Evolutionary conservation across 768 basidiomycete species (phyloP), one percentile per base, ranked within the genome.

Genomic region (Pleurotus tuoliensis): DNA sequence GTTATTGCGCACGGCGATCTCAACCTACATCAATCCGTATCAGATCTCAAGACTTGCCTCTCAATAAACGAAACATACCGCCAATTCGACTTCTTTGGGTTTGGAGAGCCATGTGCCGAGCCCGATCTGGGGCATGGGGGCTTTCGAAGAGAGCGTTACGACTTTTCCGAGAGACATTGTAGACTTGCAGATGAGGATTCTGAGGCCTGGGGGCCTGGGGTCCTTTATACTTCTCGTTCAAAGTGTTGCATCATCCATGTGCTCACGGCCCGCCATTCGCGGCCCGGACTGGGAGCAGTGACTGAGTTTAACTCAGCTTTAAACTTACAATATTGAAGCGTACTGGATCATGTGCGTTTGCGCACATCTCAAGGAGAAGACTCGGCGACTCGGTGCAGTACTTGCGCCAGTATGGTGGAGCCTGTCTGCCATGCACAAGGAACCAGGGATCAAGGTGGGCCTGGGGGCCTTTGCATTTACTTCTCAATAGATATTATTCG

Each of bases 81-180:
- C 85, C 37, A 76, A 75, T 71, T 88, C 86, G 58, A 92, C 92
- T 66, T 93, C 88, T 24, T 83, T 76, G 7, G 86, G 85, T 65
- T 86, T 75, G 5, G 89, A 86, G 56, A 86, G 76, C 90, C 90
- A 93, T 15, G 90, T 92, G 4, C 92, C 92, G 38, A 92, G 77
- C 40, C 92, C 92, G 62, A 93, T 83, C 69, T 87, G 84, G 34
- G 89, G 90, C 61, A 94, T 75, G 50, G 69, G 61, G 40, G 74
- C 72, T 2, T 85, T 84, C 54, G 64, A 73, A 48, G 71, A 70
- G 61, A 81, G 73, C 6, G 66, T 70, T 52, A 81, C 61, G 22
- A 65, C 68, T 59, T 76, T 76, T 62, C 69, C 68, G 56, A 76
- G 67, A 44, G 78, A 79, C 78, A 79, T 76, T 22, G 40, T 16